Conservation (phyloP, 257 asterid genomes). For the Salvia miltiorrhiza region DNA sequence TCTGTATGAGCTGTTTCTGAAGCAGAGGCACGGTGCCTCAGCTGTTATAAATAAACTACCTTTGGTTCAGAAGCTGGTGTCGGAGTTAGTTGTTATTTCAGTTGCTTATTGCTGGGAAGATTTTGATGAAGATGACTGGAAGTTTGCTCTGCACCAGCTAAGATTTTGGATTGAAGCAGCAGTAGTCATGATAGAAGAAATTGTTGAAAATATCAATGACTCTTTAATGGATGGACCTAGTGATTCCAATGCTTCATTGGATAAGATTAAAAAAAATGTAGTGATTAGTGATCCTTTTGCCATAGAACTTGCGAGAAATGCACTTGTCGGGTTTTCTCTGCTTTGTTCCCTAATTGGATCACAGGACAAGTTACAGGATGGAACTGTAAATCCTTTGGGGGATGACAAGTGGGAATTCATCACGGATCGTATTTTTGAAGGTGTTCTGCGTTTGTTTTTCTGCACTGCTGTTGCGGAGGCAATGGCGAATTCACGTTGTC, state of each 20-base stretch:
- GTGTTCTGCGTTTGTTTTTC: conserved; percentile 82
- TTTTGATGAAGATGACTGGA: conserved; percentile 92
- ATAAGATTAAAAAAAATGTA: conserved; percentile 45
- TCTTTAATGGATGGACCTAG: conserved; percentile 34
- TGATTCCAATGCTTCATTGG: conserved; percentile 38
- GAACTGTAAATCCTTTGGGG: conserved; percentile 40
- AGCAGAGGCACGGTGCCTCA: conserved; percentile 71
- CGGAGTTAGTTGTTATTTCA: conserved; percentile 66
- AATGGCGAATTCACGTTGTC: conserved; percentile 43
- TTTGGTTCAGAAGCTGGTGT: conserved; percentile 61
- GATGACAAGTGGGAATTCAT: conserved; percentile 70
- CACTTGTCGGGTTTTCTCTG: conserved; percentile 74
- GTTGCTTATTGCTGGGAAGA: conserved; percentile 92
- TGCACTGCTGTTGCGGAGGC: conserved; percentile 85
- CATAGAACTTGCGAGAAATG: conserved; percentile 69
- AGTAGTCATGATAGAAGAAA: conserved; percentile 81
- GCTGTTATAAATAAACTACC: conserved; percentile 74
- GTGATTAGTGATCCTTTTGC: conserved; percentile 42
- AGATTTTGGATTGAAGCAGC: conserved; percentile 91
- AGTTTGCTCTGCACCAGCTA: conserved; percentile 62
- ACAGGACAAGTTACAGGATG: conserved; percentile 38
- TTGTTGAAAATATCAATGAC: conserved; percentile 68
- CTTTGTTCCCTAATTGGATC: conserved; percentile 41
- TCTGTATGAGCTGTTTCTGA: conserved; percentile 69
- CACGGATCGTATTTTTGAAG: conserved; percentile 74